Evolutionary conservation across 1,284 basidiomycete species (phyloP).

Genomic region (Apiotrichum domesticum): DNA sequence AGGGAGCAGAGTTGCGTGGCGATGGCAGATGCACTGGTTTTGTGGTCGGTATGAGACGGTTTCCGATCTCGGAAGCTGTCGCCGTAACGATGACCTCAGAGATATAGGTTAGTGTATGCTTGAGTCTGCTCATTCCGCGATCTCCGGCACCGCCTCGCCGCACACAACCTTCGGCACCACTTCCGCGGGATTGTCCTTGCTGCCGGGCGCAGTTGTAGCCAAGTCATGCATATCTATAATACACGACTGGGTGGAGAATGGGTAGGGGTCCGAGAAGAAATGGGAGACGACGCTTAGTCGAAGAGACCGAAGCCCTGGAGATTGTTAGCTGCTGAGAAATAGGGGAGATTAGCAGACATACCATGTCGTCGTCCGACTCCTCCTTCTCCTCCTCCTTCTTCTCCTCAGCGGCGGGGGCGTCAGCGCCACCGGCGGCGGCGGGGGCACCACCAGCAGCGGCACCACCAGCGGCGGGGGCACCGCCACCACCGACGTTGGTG

Average conservation of each 20-base stretch:
- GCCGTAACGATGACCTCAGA: too few species aligned
- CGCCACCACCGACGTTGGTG: conserved; percentile 83
- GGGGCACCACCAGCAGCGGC: conserved; percentile 52
- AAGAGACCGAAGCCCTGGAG: conserved; percentile 71
- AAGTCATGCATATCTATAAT: conserved; percentile 12
- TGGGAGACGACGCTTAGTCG: conserved; percentile 55
- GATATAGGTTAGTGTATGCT: too few species aligned
- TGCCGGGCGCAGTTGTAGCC: background rate
- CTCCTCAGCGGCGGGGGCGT: conserved; percentile 63
- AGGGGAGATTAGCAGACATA: conserved; percentile 43
- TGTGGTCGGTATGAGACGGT: too few species aligned
- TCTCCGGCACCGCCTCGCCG: too few species aligned
- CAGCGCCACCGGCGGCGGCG: conserved; percentile 58
- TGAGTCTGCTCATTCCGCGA: too few species aligned
- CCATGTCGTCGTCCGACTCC: conserved; percentile 84
- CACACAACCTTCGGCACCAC: too few species aligned
- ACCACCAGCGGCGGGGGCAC: conserved; percentile 60
- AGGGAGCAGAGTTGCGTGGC: too few species aligned
- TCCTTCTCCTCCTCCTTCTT: conserved; percentile 76
- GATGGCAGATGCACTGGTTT: too few species aligned
- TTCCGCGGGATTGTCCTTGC: too few species aligned
- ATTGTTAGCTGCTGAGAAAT: background rate
- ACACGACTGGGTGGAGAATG: conserved; percentile 2
- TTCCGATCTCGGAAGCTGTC: too few species aligned
- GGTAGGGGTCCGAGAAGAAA: background rate